phyloP scores from a whole-genome alignment of 768 basidiomycete species.

The Russula griseocarnosa region DNA sequence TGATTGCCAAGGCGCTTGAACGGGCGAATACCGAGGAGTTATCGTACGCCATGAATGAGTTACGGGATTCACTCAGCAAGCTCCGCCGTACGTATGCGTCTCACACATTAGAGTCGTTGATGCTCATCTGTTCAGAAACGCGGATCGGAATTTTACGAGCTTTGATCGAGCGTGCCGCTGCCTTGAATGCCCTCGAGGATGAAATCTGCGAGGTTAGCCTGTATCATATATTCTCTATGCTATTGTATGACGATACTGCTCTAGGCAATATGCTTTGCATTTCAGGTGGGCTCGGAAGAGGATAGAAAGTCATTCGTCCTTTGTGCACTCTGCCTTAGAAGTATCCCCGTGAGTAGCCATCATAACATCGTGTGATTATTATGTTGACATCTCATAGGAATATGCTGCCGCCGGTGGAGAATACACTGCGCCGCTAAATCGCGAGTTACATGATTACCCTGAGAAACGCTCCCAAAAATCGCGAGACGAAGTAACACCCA shows the following conservation, averaged over 20 bases:
- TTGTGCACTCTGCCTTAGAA: conserved; percentile 22
- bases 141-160: conserved; percentile 78
- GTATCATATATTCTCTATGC: neutral
- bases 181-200: conserved; percentile 11
- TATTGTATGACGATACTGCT: conserved; percentile 20
- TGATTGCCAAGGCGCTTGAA: conserved; percentile 74
- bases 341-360: conserved; percentile 13
- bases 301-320: conserved; percentile 22
- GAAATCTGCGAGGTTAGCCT: conserved; percentile 27
- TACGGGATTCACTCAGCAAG: conserved; percentile 54
- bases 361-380: neutral
- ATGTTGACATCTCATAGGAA: conserved; percentile 26
- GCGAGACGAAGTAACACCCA: conserved; percentile 24
- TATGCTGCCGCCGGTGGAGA: conserved; percentile 26
- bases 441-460: conserved; percentile 20
- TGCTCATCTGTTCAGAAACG: conserved; percentile 48
- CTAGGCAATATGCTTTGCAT: conserved; percentile 28
- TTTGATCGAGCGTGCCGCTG: conserved; percentile 61
- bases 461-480: conserved; percentile 26
- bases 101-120: conserved; percentile 1
- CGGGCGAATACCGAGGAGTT: conserved; percentile 57
- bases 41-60: conserved; percentile 52
- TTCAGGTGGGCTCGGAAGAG: conserved; percentile 21
- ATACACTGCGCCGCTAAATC: conserved; percentile 4
- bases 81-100: conserved; percentile 59